Percentiles rank a stretch among this genome's conserved stretches.
These are phyloP conservation scores for Aspergillus glaucus DNA, from an alignment of 2,329 filamentous ascomycete species.

Conservation along the genomic window DNA sequence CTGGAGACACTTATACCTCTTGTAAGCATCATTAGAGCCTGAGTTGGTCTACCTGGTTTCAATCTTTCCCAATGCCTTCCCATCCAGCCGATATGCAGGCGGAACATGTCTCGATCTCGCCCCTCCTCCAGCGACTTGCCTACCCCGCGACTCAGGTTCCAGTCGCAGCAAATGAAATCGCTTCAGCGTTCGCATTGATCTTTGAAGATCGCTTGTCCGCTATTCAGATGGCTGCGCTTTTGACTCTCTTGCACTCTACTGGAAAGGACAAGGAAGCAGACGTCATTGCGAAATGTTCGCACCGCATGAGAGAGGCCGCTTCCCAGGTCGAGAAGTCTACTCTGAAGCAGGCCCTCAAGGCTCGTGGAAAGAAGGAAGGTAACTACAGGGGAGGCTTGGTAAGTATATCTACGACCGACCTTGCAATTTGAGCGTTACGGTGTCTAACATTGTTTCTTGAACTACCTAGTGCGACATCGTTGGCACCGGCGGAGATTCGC, in stretches of 20 bases:
- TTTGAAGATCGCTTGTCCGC: constrained; percentile 87
- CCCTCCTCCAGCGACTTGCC: constrained; percentile 43
- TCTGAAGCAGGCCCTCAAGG: constrained; percentile 56
- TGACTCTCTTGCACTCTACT: constrained; percentile 90
- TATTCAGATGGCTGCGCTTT: constrained; percentile 76
- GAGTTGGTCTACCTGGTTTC: not conserved
- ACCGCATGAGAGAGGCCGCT: constrained; percentile 75
- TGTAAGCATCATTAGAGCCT: not conserved
- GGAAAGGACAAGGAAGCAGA: constrained; percentile 75
- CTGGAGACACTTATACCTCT: not conserved
- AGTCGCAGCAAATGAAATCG: constrained; percentile 74
- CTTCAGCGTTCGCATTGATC: constrained; percentile 80
- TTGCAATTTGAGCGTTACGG: not conserved
- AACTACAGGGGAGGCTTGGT: constrained; percentile 77
- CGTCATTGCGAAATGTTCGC: constrained; percentile 78
- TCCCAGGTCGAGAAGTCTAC: constrained; percentile 60
- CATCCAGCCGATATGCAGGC: constrained; percentile 18
- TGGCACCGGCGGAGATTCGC: constrained; percentile 89
- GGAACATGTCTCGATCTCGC: constrained; percentile 41
- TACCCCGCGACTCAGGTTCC: constrained; percentile 39
- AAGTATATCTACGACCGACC: constrained; percentile 30
- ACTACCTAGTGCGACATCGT: constrained; percentile 73
- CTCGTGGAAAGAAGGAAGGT: constrained; percentile 60
- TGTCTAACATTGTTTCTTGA: constrained; percentile 5
- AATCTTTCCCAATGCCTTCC: constrained; percentile 16